Conservation (phyloP, 1,284 basidiomycete genomes). For the Malassezia japonica region DNA sequence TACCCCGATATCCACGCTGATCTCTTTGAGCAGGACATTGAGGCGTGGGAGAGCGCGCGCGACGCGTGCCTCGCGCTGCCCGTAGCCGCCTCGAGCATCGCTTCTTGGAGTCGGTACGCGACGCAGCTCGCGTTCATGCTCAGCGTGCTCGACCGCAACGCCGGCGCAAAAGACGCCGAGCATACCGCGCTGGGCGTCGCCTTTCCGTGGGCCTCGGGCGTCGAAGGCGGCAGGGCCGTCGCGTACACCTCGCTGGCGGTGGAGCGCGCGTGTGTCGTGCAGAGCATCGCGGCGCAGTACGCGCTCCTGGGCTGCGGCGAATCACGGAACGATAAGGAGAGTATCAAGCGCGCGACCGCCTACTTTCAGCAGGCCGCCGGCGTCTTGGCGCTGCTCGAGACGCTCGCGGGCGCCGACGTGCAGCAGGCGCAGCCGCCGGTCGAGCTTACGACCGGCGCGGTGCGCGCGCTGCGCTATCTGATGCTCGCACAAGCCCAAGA, state of each 20-base stretch:
- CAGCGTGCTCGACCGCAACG: neutral
- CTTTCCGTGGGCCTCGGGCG: constrained; percentile 28
- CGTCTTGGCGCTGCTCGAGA: constrained; percentile 23
- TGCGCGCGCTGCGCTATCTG: constrained; percentile 62
- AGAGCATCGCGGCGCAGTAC: constrained; percentile 29
- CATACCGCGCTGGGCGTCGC: constrained; percentile 21
- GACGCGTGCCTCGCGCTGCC: constrained; percentile 55
- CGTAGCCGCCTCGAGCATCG: constrained; percentile 36
- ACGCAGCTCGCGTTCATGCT: constrained; percentile 8
- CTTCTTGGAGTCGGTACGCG: neutral
- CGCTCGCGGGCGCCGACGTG: constrained; percentile 2
- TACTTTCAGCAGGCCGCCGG: constrained; percentile 39
- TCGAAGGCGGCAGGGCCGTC: neutral
- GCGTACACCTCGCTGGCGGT: neutral
- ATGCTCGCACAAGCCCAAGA: constrained; percentile 93
- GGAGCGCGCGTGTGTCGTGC: constrained; percentile 34
- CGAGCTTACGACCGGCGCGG: constrained; percentile 53
- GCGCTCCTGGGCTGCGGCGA: constrained; percentile 29
- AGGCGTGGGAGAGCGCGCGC: constrained; percentile 61
- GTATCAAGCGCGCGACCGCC: constrained; percentile 33
- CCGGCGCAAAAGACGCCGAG: neutral
- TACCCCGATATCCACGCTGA: constrained; percentile 74
- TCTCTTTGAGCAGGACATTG: constrained; percentile 72
- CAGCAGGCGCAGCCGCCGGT: neutral
- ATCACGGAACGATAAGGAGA: constrained; percentile 29